Evolutionary conservation across 2,329 filamentous ascomycete genomes (phyloP), one percentile per base, ranked within the genome.

Genomic region (Venturia nashicola): DNA sequence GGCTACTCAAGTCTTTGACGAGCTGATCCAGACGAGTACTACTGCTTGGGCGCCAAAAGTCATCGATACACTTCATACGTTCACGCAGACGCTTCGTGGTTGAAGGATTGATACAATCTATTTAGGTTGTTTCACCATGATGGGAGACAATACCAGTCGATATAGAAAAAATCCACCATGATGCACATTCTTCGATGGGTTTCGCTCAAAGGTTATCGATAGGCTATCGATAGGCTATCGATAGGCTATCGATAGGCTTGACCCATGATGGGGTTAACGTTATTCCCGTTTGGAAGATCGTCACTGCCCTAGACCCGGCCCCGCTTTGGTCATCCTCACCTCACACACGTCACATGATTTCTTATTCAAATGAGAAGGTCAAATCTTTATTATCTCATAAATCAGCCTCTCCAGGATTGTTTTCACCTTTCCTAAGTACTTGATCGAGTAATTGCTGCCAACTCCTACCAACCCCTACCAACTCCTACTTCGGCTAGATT

Each of bases 41-140:
- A 92, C 90, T 74, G 91, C 91, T 59, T 86, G 95, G 70, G 92
- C 95, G 69, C 91, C 92, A 0, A 90, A 96, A 4, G 88, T 97
- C 46, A 97, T 99, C 78, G 94, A 99, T 78, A 87, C 91, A 70
- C 79, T 97, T 69, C 94, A 99, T 77, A 91, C 93, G 69, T 86
- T 96, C 77, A 90, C 96, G 66, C 94, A 99, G 78, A 89, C 51
- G 27, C 51, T 57, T 36, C 51, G 51, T 57, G 51, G 51, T 57
- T 57, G 27, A 57, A 20, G 12, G 6, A 11, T 7, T 1, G 3
- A n/a, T 8, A 36, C 16, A 36, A n/a, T 9, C 27, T n/a, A 6
- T 8, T 51, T 6, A 12, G 20, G 1, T 27, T 51, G 46, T 5
- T 4, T 27, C 20, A 14, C 27, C 8, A 12, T 11, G 20, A 2